phyloP scores from a whole-genome alignment of 352 stramenopile species.

The Pythium aphanidermatum region DNA sequence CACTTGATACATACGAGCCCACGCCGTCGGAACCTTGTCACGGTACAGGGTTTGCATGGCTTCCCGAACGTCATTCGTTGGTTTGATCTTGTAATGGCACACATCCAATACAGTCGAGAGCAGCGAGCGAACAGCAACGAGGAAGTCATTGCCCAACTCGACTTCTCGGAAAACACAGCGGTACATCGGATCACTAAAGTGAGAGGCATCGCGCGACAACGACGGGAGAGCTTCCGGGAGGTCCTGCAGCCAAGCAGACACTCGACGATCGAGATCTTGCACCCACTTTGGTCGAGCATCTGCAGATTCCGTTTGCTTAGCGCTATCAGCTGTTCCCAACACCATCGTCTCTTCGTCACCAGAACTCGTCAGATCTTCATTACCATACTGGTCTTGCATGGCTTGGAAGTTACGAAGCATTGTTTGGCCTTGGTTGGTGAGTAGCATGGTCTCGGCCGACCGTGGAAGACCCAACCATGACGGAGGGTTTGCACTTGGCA shows the following conservation, averaged over 20 bases:
- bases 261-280: slow-evolving; percentile 66
- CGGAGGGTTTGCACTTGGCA: slow-evolving; percentile 89
- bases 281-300: slow-evolving; percentile 77
- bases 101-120: slow-evolving; percentile 68
- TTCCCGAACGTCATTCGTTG: slow-evolving; percentile 82
- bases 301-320: slow-evolving; percentile 18
- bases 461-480: slow-evolving; percentile 90
- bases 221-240: slow-evolving; percentile 44
- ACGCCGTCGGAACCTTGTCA: slow-evolving; percentile 60
- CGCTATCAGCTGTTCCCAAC: slow-evolving; percentile 27
- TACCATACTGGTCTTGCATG: slow-evolving; percentile 80
- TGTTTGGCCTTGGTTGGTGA: slow-evolving; percentile 68
- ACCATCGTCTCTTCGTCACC: slow-evolving; percentile 62
- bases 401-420: slow-evolving; percentile 81
- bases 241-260: slow-evolving; percentile 50
- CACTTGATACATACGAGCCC: slow-evolving; percentile 51
- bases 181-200: slow-evolving; percentile 87
- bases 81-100: slow-evolving; percentile 79
- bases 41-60: slow-evolving; percentile 73
- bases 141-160: slow-evolving; percentile 57
- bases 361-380: slow-evolving; percentile 32
- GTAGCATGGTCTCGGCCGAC: slow-evolving; percentile 89
- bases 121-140: slow-evolving; percentile 60
- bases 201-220: slow-evolving; percentile 37
- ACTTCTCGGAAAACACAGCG: slow-evolving; percentile 89